Percentiles rank a stretch among this genome's conserved stretches.
phyloP scores from a whole-genome alignment of 2,329 filamentous ascomycete genomes.

The Trichoderma sp. region DNA sequence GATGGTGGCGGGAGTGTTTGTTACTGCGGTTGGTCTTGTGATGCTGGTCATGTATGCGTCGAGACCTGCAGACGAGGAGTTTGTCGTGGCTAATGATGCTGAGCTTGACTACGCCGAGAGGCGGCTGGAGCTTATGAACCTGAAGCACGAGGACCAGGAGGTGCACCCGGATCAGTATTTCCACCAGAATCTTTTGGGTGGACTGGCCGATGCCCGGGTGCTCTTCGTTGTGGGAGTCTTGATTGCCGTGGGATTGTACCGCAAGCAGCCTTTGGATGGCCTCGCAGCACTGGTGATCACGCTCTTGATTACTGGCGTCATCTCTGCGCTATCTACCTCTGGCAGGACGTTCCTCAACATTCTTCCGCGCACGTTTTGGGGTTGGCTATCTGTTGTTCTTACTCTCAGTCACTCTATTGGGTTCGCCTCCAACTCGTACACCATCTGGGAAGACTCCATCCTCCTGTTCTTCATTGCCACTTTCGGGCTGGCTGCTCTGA shows the following conservation, averaged over 20 bases:
- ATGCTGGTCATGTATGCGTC: slow-evolving; percentile 71
- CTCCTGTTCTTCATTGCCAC: slow-evolving; percentile 86
- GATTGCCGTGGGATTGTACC: slow-evolving; percentile 31
- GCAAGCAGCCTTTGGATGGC: slow-evolving; percentile 33
- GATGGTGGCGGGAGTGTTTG: slow-evolving; percentile 75
- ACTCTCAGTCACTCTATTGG: slow-evolving; percentile 85
- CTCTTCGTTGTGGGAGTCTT: slow-evolving; percentile 32
- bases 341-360: slow-evolving; percentile 49
- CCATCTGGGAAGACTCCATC: slow-evolving; percentile 97
- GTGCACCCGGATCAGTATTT: slow-evolving; percentile 39
- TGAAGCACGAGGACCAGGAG: slow-evolving; percentile 37
- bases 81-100: slow-evolving; percentile 51
- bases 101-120: slow-evolving; percentile 60
- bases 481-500: slow-evolving; percentile 72
- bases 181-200: slow-evolving; percentile 35
- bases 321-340: slow-evolving; percentile 41
- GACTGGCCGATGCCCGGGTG: slow-evolving; percentile 36
- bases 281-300: slow-evolving; percentile 40
- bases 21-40: slow-evolving; percentile 66
- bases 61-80: slow-evolving; percentile 53
- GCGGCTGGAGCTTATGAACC: slow-evolving; percentile 48
- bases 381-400: slow-evolving; percentile 78
- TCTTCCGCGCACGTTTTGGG: slow-evolving; percentile 76
- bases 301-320: slow-evolving; percentile 41
- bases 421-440: slow-evolving; percentile 97